Base-by-base conservation (phyloP, 805 yeast species). In the Kodamaea restingae region DNA sequence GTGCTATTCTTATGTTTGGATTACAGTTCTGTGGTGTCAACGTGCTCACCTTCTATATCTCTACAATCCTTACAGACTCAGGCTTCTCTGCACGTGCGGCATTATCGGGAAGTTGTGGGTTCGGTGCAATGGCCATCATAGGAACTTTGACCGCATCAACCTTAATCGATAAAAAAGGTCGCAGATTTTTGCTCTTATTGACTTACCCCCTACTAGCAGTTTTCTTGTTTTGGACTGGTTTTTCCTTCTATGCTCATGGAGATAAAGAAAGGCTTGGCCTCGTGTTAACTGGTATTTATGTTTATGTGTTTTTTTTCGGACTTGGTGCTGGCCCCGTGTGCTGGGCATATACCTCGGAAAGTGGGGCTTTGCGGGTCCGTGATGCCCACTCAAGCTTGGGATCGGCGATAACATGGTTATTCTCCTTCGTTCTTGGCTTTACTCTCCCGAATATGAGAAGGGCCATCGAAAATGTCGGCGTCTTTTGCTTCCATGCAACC, bases 401-500 rank as follows among this genome's bases (percentile, higher is more conserved):
- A 15, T 54, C 56, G 4, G 48, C 59, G 17, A 51, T 53, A 3
- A 52, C 54, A 18, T 56, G 61, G 61, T 42, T 56, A 28, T 52
- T 55, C 46, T 45, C 50, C 39, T 56, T 56, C 34, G 43, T 56
- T 28, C 46, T 56, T 41, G 53, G 56, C 6, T 54, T 56, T 32
- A 47, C 59, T 3, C 51, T 55, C 51, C 60, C 61, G 4, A 43
- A 54, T 25, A 36, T 56, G 52, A 40, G 75, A 41, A 71, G 62
- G 35, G 79, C 82, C 0, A 81, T 87, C 63, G 76, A 76, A 40
- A 75, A 88, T 2, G 85, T 81, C 48, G 95, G 96, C 58, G 95
- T 95, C 4, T 87, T 84, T 57, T 88, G 93, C n/a, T 87, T 80
- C 74, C 88, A 85, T 54, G 95, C 93, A 1, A 95, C 82, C 9